Percentiles rank a stretch among this genome's conserved stretches.
Evolutionary conservation across 2,329 filamentous ascomycete genomes (phyloP).

Genomic region (Fusarium brachygibbosum): DNA sequence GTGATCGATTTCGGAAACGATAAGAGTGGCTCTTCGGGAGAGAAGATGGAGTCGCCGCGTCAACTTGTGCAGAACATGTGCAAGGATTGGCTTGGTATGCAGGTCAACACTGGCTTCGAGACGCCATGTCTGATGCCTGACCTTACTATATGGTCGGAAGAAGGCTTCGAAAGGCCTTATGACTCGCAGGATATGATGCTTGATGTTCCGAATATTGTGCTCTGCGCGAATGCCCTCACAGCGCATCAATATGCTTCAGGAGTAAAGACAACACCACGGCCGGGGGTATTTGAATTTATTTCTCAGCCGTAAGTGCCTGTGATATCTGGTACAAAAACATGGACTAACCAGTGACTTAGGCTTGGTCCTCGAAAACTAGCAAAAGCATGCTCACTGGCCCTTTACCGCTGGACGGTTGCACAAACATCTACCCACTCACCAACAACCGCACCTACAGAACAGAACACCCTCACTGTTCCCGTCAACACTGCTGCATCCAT

Average conservation of each 20-base stretch:
- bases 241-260: constrained; percentile 49
- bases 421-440: constrained; percentile 12
- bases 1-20: constrained; percentile 15
- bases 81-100: constrained; percentile 35
- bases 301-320: constrained; percentile 54
- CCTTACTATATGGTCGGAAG: constrained; percentile 46
- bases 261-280: constrained; percentile 27
- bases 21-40: neutral
- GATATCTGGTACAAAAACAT: fast-evolving
- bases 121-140: constrained; percentile 42
- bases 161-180: constrained; percentile 6
- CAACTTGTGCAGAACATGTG: constrained; percentile 24
- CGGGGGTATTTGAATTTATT: constrained; percentile 54
- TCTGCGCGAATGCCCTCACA: constrained; percentile 52
- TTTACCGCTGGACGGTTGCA: constrained; percentile 47
- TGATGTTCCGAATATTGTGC: constrained; percentile 49
- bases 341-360: constrained; percentile 32
- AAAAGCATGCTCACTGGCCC: constrained; percentile 49
- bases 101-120: constrained; percentile 29
- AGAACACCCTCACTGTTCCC: neutral
- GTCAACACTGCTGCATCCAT: neutral
- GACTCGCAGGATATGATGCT: neutral
- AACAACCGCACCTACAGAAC: neutral
- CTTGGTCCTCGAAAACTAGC: constrained; percentile 57
- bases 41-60: constrained; percentile 7